phyloP scores from a whole-genome alignment of 495 filamentous ascomycete genomes.

The Sporormia fimetaria region DNA sequence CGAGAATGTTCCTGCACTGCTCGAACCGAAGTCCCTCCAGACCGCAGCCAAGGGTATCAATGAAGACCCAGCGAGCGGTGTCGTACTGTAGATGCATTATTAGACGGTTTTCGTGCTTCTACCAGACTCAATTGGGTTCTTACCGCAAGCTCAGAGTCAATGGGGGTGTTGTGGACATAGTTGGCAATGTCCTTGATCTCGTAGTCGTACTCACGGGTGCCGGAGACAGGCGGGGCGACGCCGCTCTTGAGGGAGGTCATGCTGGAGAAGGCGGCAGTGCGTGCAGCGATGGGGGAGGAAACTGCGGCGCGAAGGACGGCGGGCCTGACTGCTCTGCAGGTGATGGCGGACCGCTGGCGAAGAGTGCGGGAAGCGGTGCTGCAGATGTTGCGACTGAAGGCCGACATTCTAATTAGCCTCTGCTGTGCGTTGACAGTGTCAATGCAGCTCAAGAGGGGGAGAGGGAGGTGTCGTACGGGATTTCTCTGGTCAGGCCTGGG shows the following conservation, averaged over 20 bases:
- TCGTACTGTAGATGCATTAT: constrained; percentile 55
- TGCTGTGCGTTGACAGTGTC: constrained; percentile 11
- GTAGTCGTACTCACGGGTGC: constrained; percentile 57
- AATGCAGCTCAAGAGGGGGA: constrained; percentile 9
- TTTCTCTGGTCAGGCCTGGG: background rate
- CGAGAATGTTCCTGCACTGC: constrained; percentile 87
- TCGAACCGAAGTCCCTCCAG: constrained; percentile 92
- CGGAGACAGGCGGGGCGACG: constrained; percentile 39
- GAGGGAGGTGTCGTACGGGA: constrained; percentile 15
- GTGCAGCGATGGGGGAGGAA: constrained; percentile 14
- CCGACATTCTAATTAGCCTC: constrained; percentile 28
- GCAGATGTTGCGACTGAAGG: constrained; percentile 30
- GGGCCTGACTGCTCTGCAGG: constrained; percentile 21
- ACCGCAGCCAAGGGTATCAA: constrained; percentile 94
- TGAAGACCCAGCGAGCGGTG: constrained; percentile 48
- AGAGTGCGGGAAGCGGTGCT: constrained; percentile 25
- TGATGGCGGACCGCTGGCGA: constrained; percentile 19
- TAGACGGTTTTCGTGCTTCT: constrained; percentile 6
- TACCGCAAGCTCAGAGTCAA: constrained; percentile 87
- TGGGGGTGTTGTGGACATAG: constrained; percentile 85
- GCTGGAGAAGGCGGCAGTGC: constrained; percentile 41
- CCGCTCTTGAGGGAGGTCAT: constrained; percentile 44
- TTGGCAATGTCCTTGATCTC: constrained; percentile 90
- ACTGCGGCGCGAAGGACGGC: constrained; percentile 17
- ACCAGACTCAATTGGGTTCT: constrained; percentile 28